Evolutionary conservation across 2,329 filamentous ascomycete species (phyloP).

Genomic region (Neurospora sp.): DNA sequence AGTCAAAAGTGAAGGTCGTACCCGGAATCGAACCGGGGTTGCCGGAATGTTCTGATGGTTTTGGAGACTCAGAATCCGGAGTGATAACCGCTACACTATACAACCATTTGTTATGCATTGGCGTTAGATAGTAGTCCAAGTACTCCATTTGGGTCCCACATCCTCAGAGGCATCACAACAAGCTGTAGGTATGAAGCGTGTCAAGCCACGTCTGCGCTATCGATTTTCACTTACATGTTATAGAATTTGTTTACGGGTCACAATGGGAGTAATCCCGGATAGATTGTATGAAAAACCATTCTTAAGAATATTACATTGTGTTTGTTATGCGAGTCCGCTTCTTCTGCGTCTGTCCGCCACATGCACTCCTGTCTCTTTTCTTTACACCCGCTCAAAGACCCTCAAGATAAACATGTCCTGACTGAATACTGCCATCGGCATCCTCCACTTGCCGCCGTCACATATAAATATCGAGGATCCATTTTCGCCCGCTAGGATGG

Average conservation of each 20-base stretch:
- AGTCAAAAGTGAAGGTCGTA: neutral
- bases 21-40: neutral
- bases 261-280: neutral
- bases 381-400: neutral
- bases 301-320: neutral
- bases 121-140: neutral
- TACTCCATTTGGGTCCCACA: neutral
- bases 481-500: neutral
- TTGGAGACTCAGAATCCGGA: neutral
- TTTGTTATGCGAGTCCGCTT: neutral
- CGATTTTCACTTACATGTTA: neutral
- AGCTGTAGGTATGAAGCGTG: neutral
- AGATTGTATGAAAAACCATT: neutral
- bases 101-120: neutral
- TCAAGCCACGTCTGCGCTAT: neutral
- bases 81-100: neutral
- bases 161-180: neutral
- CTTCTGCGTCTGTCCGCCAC: neutral
- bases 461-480: neutral
- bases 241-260: neutral
- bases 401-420: neutral
- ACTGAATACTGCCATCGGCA: neutral
- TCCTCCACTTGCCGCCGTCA: neutral
- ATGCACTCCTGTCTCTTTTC: neutral
- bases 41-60: neutral